Percentiles rank a stretch among this genome's conserved stretches.
These are phyloP conservation scores for Polygonum maritimum DNA, from an alignment of 148 eudicot genomes.

Conservation along the genomic window DNA sequence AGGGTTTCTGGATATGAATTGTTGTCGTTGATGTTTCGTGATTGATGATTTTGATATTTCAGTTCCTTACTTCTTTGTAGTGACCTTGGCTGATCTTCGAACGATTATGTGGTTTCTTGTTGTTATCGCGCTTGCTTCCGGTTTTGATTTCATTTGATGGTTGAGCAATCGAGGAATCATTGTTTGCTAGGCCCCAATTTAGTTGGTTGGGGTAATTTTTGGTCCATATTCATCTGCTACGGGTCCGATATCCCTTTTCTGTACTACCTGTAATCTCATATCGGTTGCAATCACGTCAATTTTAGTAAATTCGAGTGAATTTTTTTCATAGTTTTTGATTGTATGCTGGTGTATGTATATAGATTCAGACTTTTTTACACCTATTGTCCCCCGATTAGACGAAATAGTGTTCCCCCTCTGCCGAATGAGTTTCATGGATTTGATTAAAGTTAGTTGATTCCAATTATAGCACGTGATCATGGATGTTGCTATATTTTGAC, in stretches of 20 bases:
- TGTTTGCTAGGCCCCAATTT: neutral
- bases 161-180: neutral
- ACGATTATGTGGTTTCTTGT: constrained; percentile 2
- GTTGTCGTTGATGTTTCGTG: neutral
- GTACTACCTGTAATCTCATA: neutral
- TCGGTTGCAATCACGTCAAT: neutral
- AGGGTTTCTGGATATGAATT: neutral
- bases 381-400: neutral
- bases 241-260: neutral
- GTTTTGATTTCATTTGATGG: neutral
- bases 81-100: constrained; percentile 4
- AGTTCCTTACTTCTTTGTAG: constrained; percentile 7
- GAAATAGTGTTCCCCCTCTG: neutral
- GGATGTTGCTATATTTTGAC: neutral
- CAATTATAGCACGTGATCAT: constrained; percentile 7
- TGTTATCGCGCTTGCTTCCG: neutral
- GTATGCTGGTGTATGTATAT: neutral
- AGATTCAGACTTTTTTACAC: neutral
- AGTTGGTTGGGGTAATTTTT: neutral
- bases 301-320: neutral
- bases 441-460: neutral
- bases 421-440: neutral
- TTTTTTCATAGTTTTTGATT: neutral
- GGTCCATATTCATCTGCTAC: constrained; percentile 6
- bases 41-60: neutral